Base-by-base conservation (phyloP, 2,329 filamentous ascomycete genomes). In the Lecanoromycetidae sp. region DNA sequence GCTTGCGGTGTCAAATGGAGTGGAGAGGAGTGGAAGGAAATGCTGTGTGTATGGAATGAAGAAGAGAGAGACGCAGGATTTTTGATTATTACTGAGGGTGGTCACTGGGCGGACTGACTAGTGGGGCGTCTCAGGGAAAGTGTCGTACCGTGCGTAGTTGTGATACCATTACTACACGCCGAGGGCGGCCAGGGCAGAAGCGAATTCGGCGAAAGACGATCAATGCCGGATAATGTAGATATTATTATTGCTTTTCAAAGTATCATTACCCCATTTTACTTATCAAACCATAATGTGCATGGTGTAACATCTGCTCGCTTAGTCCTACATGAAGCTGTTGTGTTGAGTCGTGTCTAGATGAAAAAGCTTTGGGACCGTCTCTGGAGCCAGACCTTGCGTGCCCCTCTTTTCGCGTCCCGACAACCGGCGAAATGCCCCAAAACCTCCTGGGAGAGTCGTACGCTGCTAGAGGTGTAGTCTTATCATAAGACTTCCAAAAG, bases 271-370 rank as follows among this genome's bases (percentile, higher is more conserved):
- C 4, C 10, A 3, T 23, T 37, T 13, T 20, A 3, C 9, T 36
- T 37, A 22, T 23, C 15, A 22, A n/a, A n/a, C n/a, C n/a, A n/a
- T n/a, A n/a, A n/a, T n/a, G n/a, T 30, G 13, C n/a, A 36, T 29
- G 33, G 25, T 29, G 41, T 44, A 25, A 35, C 15, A 29, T 35
- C n/a, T 26, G 8, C 27, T n/a, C n/a, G 5, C 2, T 23, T 46
- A 34, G 36, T 46, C 35, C 23, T 17, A 36, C 44, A 46, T 46
- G 33, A 12, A 35, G 27, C 35, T 46, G 5, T 8, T 46, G 20
- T 40, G 22, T 25, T 40, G 29, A 27, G 23, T 26, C 26, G 17
- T 19, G 33, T 35, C n/a, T n/a, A n/a, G n/a, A n/a, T n/a, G n/a
- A n/a, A n/a, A n/a, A n/a, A n/a, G n/a, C n/a, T n/a, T n/a, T n/a